Conservation (phyloP, 2,329 filamentous ascomycete genomes). For the Cladosporium cucumerinum region DNA sequence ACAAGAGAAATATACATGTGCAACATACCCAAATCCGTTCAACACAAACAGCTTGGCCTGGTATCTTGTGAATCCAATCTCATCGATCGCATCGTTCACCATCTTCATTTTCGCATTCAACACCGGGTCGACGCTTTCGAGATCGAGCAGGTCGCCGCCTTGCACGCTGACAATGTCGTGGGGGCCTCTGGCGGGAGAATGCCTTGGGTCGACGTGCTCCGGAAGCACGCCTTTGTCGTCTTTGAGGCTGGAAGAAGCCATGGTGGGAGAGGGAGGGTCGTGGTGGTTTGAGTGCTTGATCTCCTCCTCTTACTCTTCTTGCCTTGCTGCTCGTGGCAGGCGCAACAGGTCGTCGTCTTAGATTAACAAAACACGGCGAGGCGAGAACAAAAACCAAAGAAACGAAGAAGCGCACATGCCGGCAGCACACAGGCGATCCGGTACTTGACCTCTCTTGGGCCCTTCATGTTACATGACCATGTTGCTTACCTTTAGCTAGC, state of each 20-base stretch:
- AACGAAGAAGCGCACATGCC: not conserved
- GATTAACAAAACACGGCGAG: not conserved
- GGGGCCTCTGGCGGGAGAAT: not conserved
- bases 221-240: not conserved
- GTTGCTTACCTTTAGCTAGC: conserved; percentile 10
- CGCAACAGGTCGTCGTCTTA: not conserved
- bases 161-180: not conserved
- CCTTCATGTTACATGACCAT: not conserved
- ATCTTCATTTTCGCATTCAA: conserved; percentile 66
- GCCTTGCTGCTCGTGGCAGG: not conserved
- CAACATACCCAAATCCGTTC: conserved; percentile 58
- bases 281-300: not conserved
- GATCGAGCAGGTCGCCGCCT: conserved; percentile 53
- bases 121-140: conserved; percentile 59
- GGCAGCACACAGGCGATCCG: not conserved
- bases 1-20: not conserved
- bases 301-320: not conserved
- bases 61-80: conserved; percentile 53
- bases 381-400: not conserved
- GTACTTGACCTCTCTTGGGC: not conserved
- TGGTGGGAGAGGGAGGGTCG: not conserved
- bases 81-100: conserved; percentile 61
- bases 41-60: conserved; percentile 59
- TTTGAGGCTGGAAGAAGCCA: not conserved
- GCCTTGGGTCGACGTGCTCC: not conserved